Evolutionary conservation across 2,329 filamentous ascomycete genomes (phyloP).

Genomic region (Samsoniella hepiali): DNA sequence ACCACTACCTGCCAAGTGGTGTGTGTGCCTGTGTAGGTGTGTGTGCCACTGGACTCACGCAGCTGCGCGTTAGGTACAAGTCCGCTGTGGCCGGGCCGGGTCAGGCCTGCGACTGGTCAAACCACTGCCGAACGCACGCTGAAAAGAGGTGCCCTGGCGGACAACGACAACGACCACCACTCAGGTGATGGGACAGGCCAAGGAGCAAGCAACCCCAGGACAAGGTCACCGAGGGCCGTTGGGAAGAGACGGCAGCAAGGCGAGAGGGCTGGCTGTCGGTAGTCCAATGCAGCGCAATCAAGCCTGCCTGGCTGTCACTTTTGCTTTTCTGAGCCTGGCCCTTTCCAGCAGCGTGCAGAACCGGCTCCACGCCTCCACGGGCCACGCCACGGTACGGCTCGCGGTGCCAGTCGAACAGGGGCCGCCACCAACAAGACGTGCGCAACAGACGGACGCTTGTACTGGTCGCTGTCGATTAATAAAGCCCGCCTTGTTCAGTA

Average conservation of each 20-base stretch:
- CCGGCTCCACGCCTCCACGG: slow-evolving; percentile 10
- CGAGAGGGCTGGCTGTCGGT: neutral
- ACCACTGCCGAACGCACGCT: too few species aligned
- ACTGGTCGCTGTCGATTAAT: neutral
- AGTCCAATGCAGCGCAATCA: neutral
- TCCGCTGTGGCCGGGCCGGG: slow-evolving; percentile 5
- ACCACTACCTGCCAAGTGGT: too few species aligned
- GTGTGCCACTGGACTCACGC: too few species aligned
- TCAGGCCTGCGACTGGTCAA: neutral
- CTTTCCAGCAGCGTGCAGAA: slow-evolving; percentile 6
- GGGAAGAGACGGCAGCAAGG: neutral
- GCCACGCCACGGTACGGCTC: slow-evolving; percentile 16
- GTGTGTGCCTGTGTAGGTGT: too few species aligned
- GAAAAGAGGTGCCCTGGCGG: too few species aligned
- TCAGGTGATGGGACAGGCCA: neutral
- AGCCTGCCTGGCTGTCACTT: neutral
- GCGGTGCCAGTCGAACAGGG: neutral
- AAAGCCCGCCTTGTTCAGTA: neutral
- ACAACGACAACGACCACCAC: neutral
- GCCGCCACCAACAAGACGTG: neutral
- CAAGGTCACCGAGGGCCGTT: neutral
- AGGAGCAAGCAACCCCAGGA: neutral
- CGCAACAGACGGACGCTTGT: neutral
- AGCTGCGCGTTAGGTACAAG: neutral
- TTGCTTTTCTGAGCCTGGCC: neutral